Evolutionary conservation across 2,329 filamentous ascomycete species (phyloP).

Genomic region (Cadophora sp.): DNA sequence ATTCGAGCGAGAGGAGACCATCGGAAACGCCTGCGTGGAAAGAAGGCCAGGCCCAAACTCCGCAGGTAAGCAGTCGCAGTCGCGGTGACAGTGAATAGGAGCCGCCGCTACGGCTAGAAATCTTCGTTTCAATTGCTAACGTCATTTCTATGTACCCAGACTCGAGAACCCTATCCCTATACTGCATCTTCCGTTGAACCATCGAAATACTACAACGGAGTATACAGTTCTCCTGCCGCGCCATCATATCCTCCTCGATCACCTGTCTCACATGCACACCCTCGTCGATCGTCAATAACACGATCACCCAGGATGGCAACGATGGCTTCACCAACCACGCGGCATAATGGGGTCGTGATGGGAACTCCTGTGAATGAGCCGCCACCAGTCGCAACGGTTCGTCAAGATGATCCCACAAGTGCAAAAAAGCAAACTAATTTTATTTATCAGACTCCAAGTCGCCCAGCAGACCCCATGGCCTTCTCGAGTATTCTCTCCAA

Average conservation of each 20-base stretch:
- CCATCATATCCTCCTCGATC: constrained; percentile 55
- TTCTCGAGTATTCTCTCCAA: constrained; percentile 94
- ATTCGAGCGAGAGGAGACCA: constrained; percentile 49
- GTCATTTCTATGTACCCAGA: constrained; percentile 45
- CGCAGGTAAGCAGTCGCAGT: constrained; percentile 40
- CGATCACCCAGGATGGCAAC: constrained; percentile 43
- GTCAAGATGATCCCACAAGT: constrained; percentile 22
- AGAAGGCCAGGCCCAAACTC: constrained; percentile 39
- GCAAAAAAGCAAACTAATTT: constrained; percentile 26
- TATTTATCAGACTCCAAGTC: constrained; percentile 66
- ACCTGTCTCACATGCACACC: constrained; percentile 56
- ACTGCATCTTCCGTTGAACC: constrained; percentile 49
- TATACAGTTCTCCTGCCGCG: constrained; percentile 56
- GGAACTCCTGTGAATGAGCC: constrained; percentile 35
- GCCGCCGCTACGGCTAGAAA: constrained; percentile 17
- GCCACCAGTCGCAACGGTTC: constrained; percentile 36
- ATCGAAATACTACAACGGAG: constrained; percentile 57
- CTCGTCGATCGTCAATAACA: constrained; percentile 41
- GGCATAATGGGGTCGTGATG: constrained; percentile 51
- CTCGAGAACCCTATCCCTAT: constrained; percentile 59
- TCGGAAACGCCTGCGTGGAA: constrained; percentile 44
- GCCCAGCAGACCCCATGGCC: constrained; percentile 88
- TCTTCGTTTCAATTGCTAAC: constrained; percentile 21
- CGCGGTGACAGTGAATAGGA: constrained; percentile 14
- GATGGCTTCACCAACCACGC: constrained; percentile 56